A percentile compares a stretch with the other conserved stretches of the same genome.
phyloP scores from a whole-genome alignment of 768 basidiomycete genomes.

The Pulveroboletus ravenelii region DNA sequence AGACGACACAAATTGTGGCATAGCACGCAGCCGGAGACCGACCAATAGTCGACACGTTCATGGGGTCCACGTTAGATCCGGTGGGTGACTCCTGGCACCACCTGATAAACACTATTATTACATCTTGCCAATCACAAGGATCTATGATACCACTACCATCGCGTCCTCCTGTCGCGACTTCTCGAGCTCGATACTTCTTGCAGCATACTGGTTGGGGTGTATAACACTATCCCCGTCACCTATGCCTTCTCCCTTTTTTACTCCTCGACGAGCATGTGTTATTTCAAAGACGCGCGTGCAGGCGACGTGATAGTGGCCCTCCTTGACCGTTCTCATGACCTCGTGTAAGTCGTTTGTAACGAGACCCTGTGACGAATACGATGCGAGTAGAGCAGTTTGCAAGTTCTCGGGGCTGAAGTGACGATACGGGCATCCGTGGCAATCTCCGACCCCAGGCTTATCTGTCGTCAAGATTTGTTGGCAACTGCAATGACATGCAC shows the following conservation, averaged over 20 bases:
- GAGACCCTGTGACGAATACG: constrained; percentile 62
- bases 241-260: constrained; percentile 87
- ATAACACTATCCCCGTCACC: constrained; percentile 83
- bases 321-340: constrained; percentile 74
- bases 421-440: constrained; percentile 90
- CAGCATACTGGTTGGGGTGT: constrained; percentile 90
- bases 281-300: constrained; percentile 97
- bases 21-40: constrained; percentile 4
- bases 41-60: not conserved
- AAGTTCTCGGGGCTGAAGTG: constrained; percentile 85
- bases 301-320: constrained; percentile 85
- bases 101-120: constrained; percentile 1
- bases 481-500: constrained; percentile 52
- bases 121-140: not conserved
- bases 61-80: constrained; percentile 13
- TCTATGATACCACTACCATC: constrained; percentile 38
- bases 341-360: constrained; percentile 71
- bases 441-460: constrained; percentile 63
- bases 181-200: constrained; percentile 66
- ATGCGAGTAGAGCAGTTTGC: constrained; percentile 64
- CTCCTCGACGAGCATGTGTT: constrained; percentile 66
- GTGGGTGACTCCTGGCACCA: constrained; percentile 19
- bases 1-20: constrained; percentile 29
- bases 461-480: constrained; percentile 74
- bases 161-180: constrained; percentile 39